These are phyloP conservation scores for Acanthamoeba royreba DNA, from an alignment of 208 protist genomes.

Conservation along the genomic window DNA sequence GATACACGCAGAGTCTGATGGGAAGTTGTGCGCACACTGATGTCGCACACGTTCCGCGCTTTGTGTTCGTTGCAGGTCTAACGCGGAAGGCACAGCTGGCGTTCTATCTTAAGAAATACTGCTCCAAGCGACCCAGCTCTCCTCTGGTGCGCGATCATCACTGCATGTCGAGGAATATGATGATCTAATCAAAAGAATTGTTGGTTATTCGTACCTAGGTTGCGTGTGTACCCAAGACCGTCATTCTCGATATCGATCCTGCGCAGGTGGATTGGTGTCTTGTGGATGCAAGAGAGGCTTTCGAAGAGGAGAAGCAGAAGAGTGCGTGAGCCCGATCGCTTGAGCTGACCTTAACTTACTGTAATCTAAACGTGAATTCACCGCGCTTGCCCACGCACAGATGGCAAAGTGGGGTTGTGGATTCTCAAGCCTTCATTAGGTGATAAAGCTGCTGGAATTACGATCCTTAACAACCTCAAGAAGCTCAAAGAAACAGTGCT, in stretches of 20 bases:
- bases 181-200: background rate
- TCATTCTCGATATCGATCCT: background rate
- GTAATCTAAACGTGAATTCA: background rate
- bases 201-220: background rate
- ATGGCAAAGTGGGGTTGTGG: background rate
- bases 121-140: background rate
- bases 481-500: background rate
- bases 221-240: background rate
- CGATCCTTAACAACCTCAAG: background rate
- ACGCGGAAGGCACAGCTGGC: conserved; percentile 1
- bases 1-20: no score
- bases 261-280: background rate
- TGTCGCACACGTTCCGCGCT: no score
- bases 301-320: background rate
- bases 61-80: background rate
- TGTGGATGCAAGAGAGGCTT: background rate
- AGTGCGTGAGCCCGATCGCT: background rate
- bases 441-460: background rate
- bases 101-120: conserved; percentile 14
- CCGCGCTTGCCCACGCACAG: no score
- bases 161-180: background rate
- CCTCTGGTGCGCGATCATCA: background rate
- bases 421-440: background rate
- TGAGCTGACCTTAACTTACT: no score
- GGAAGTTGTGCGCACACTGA: no score